Evolutionary conservation across 2,329 filamentous ascomycete species (phyloP), one percentile per base, ranked within the genome.

Genomic region (Simplicillium aogashimaense): DNA sequence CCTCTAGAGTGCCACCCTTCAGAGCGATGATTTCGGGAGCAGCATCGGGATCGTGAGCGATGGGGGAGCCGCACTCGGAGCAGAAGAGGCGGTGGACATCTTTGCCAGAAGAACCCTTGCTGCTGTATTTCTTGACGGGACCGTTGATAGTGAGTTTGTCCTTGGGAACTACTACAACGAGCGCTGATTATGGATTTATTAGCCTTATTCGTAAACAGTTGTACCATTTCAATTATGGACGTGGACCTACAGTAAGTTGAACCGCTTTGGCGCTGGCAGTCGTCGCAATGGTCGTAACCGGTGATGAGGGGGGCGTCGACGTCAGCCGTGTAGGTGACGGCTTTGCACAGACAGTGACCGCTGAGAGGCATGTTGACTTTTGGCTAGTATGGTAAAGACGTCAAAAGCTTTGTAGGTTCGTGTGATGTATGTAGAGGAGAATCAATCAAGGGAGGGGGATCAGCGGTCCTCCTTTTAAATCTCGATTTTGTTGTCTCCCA

Each of bases 201-300:
- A 35, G 34, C 30, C 13, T 12, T 13, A 32, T 6, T 13, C 11
- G 12, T 12, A 34, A 39, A 33, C 14, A 12, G 28, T 34, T 33
- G 7, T 14, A 5, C 33, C 14, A 12, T 20, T 13, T 17, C 20
- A 15, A 13, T 18, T 30, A 18, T n/a, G 31, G 8, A 25, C 30
- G 10, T 37, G 15, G 36, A 55, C 72, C 47, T 60, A 78, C 75
- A 83, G 60, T 83, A 83, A 43, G 79, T 81, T 14, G 77, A 82
- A 47, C 79, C 79, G 38, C 63, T 73, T 63, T 83, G 79, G 54
- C 79, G 77, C 63, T 83, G 79, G 70, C 79, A 83, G 62, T 83
- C 79, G 54, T 83, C 79, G 53, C 79, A 83, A 67, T 83, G 79
- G 56, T 83, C 81, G 58, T 83, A 83, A 47, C 72, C 79, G 38